Conservation (phyloP, 257 asterid genomes). For the Rhazya stricta region DNA sequence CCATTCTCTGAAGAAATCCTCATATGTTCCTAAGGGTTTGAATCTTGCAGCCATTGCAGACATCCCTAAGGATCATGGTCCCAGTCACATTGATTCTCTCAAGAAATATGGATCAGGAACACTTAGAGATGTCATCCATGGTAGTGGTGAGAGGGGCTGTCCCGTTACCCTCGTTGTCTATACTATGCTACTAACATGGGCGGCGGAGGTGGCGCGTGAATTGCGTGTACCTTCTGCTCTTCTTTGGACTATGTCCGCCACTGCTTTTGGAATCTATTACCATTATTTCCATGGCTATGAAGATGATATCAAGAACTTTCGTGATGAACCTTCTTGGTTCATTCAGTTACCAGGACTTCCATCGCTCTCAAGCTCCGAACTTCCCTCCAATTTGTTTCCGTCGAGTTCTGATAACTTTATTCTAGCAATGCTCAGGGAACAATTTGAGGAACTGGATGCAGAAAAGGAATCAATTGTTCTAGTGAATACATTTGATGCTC, state of each 20-base stretch:
- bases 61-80: not conserved
- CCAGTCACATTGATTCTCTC: constrained; percentile 14
- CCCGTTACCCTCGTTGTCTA: constrained; percentile 24
- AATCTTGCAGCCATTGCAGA: constrained; percentile 18
- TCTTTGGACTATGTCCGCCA: constrained; percentile 40
- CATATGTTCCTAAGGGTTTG: constrained; percentile 7
- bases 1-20: constrained; percentile 5
- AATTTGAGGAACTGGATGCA: constrained; percentile 7
- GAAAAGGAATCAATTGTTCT: constrained; percentile 18
- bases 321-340: constrained; percentile 18
- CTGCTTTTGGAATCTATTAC: constrained; percentile 26
- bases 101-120: constrained; percentile 17
- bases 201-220: constrained; percentile 25
- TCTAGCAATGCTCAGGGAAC: not conserved
- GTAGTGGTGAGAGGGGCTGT: constrained; percentile 13
- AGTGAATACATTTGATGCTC: constrained; percentile 23
- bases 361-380: not conserved
- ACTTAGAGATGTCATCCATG: constrained; percentile 15
- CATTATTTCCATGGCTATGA: constrained; percentile 28
- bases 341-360: constrained; percentile 15
- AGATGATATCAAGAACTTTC: constrained; percentile 16
- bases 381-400: not conserved
- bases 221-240: constrained; percentile 26
- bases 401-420: not conserved
- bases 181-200: constrained; percentile 29